Conservation (phyloP, 2,329 filamentous ascomycete genomes). For the Tolypocladium ophioglossoides region DNA sequence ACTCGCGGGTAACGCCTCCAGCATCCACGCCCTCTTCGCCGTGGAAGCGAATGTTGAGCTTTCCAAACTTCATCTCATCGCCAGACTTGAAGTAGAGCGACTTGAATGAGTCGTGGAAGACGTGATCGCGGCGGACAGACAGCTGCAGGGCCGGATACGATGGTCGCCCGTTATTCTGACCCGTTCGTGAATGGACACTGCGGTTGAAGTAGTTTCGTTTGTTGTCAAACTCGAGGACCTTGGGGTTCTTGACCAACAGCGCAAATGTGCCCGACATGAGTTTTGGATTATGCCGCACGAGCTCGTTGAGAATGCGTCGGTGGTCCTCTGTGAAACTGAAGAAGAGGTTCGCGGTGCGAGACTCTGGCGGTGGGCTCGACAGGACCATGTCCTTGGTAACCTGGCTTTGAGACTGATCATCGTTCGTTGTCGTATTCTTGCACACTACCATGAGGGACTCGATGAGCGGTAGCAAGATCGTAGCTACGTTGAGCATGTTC, state of each 20-base stretch:
- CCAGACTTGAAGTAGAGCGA: constrained; percentile 95
- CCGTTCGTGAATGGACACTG: constrained; percentile 64
- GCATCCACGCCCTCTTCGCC: constrained; percentile 97
- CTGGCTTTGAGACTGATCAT: constrained; percentile 43
- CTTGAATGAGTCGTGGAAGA: constrained; percentile 97
- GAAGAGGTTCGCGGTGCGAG: constrained; percentile 80
- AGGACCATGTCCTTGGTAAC: constrained; percentile 57
- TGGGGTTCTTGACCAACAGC: constrained; percentile 92
- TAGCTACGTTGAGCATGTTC: constrained; percentile 94
- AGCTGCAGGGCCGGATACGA: constrained; percentile 68
- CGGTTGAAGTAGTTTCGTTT: constrained; percentile 98
- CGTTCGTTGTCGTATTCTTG: constrained; percentile 85
- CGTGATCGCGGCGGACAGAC: constrained; percentile 81
- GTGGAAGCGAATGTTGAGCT: constrained; percentile 94
- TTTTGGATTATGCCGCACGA: constrained; percentile 93
- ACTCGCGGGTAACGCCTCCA: constrained; percentile 93
- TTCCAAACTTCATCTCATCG: constrained; percentile 98
- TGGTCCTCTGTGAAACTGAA: constrained; percentile 97
- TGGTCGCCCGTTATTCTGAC: constrained; percentile 58
- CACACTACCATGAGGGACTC: constrained; percentile 98
- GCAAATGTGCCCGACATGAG: constrained; percentile 98
- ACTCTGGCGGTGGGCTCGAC: constrained; percentile 65
- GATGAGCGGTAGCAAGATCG: constrained; percentile 86
- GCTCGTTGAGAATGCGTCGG: constrained; percentile 92
- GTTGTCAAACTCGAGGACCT: constrained; percentile 98